Base-by-base conservation (phyloP, 2,329 filamentous ascomycete genomes). In the Podosphaera xanthii region DNA sequence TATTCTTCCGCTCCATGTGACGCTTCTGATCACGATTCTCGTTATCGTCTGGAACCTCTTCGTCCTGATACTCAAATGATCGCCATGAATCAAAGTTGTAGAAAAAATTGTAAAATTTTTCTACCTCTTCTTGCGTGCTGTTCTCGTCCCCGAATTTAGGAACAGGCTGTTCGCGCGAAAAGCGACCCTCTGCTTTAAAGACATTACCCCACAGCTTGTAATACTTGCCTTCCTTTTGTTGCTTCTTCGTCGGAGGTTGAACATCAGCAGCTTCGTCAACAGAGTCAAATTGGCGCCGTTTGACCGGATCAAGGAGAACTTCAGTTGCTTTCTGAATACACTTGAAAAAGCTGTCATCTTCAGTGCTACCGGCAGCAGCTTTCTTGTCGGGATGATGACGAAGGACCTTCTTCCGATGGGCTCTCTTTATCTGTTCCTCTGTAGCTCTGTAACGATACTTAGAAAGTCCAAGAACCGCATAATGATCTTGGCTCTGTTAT, bases 291-390 rank as follows among this genome's bases (percentile, higher is more conserved):
- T 98, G 92, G 61, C 90, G 84, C 62, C 92, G 87, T 76, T 88
- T 94, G 71, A 83, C 78, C 58, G 92, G 92, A 75, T 98, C 92
- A 59, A 88, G 80, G 22, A 98, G 85, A 58, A 97, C 80, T 69
- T 98, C 92, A 67, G 86, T 91, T 60, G 92, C 92, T 74, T 96
- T 96, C 72, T 98, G 94, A 72, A 98, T 98, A 74, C 94, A 98
- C 80, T 98, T 98, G 85, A 98, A 98, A 79, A 98, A 98, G 72
- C 86, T 87, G 73, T 98, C 92, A 73, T 96, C 91, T 68, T 97
- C 90, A 66, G 81, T 80, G 67, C 81, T 80, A 62, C 92, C 92
- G 55, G 84, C 80, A 35, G 92, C 92, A 14, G 94, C 92, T 77
- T 94, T 94, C 84, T 98, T 98, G 73, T 98, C 92, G 62, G 92